Conservation (phyloP, 2,329 filamentous ascomycete species). For the Xylaria sp. region DNA sequence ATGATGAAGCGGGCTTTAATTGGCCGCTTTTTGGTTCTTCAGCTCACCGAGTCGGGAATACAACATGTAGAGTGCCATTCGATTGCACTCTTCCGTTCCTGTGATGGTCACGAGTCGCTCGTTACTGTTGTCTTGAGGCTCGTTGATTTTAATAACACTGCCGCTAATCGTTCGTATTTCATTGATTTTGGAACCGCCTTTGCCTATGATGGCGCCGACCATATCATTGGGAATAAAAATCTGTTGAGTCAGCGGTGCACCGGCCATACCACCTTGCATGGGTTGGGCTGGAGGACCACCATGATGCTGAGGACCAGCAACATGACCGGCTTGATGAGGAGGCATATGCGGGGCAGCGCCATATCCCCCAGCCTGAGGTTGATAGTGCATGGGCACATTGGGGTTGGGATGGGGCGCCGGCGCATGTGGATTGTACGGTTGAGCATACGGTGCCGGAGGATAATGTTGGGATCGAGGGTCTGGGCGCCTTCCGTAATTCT, state of each 20-base stretch:
- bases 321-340: constrained; percentile 74
- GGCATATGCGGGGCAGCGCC: constrained; percentile 83
- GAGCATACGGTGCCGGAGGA: constrained; percentile 79
- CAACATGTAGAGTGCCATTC: constrained; percentile 99
- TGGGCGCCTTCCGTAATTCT: constrained; percentile 81
- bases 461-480: constrained; percentile 79
- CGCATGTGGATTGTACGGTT: constrained; percentile 75
- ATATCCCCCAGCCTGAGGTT: constrained; percentile 80
- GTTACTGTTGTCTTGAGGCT: constrained; percentile 98
- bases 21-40: constrained; percentile 37
- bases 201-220: constrained; percentile 99
- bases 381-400: constrained; percentile 81
- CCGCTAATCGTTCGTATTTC: constrained; percentile 97
- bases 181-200: constrained; percentile 98
- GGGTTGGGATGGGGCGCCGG: constrained; percentile 68
- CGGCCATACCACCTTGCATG: constrained; percentile 76
- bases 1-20: constrained; percentile 23
- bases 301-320: constrained; percentile 67
- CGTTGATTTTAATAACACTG: constrained; percentile 99
- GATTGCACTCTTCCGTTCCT: constrained; percentile 97
- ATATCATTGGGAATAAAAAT: constrained; percentile 99
- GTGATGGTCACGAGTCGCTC: constrained; percentile 97
- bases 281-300: constrained; percentile 79
- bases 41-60: constrained; percentile 91
- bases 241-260: constrained; percentile 92